Evolutionary conservation across 225 moss, liverwort and hornwort genomes (phyloP).

Genomic region (Lunularia cruciata): DNA sequence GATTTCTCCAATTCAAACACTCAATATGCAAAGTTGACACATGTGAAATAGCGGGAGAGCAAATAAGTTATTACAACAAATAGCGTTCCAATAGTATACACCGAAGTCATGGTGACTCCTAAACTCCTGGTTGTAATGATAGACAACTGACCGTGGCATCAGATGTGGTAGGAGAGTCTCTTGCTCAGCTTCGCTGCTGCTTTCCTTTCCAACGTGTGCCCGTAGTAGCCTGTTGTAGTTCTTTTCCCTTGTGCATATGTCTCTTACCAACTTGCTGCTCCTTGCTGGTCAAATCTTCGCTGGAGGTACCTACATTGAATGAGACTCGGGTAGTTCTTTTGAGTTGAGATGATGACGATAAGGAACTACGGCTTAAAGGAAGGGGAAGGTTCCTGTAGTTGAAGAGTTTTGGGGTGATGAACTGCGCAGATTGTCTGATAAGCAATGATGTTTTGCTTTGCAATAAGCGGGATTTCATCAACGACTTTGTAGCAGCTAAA

Average conservation of each 20-base stretch:
- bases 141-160: neutral
- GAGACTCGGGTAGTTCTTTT: slow-evolving; percentile 17
- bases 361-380: neutral
- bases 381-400: slow-evolving; percentile 3
- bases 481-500: slow-evolving; percentile 16
- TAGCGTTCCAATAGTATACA: too few relatives aligned
- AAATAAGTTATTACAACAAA: too few relatives aligned
- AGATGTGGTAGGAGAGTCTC: neutral
- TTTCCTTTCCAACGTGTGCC: neutral
- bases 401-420: slow-evolving; percentile 6
- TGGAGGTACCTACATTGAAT: slow-evolving; percentile 5
- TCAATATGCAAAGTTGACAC: too few relatives aligned
- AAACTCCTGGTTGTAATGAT: neutral
- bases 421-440: slow-evolving; percentile 1
- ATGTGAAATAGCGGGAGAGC: too few relatives aligned
- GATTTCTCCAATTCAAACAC: too few relatives aligned
- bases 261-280: neutral
- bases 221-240: neutral
- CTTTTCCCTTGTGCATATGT: neutral
- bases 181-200: neutral
- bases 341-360: neutral
- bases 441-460: slow-evolving; percentile 19
- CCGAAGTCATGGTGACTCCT: neutral
- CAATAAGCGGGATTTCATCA: slow-evolving; percentile 14
- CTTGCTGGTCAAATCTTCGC: slow-evolving; percentile 11